Base-by-base conservation (phyloP, 2,329 filamentous ascomycete genomes). In the Aspergillus latus region DNA sequence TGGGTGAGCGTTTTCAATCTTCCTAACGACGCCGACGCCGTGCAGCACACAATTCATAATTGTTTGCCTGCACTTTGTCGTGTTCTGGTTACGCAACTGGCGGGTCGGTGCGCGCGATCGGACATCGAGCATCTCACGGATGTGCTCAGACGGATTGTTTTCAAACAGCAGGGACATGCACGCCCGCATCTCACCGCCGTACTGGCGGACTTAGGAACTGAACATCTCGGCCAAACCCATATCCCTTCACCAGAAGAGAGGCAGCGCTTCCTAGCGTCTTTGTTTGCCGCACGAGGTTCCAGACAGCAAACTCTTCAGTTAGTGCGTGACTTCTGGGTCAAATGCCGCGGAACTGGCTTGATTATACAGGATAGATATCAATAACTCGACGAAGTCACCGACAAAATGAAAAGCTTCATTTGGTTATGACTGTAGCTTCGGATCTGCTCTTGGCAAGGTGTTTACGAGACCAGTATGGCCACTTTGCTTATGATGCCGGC, bases 91-190 rank as follows among this genome's bases (percentile, higher is more conserved):
- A 68, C 64, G 2, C 75, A 78, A 51, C 60, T 79, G 32, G 71
- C 73, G 10, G 77, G 77, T 3, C 68, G 66, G 44, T 79, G 76
- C 54, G 74, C 77, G 10, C 71, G 77, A 40, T 79, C 76, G 1
- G 76, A 79, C 54, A 65, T 78, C 13, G 69, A 73, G 5, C 73
- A 71, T 58, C 68, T 79, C 9, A 69, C 64, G 48, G 75, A 78
- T 43, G 68, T 74, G 8, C 67, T 79, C 36, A 70, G 74, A 51
- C 72, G 69, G 46, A 68, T 74, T 26, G 61, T 77, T 5, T 77
- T 75, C 60, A 76, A 75, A 45, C 72, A 77, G 45, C 72, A 72
- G 54, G 72, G 68, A 39, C 60, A 72, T 34, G 74, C 75, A 5
- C 73, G 74, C 2, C 65, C 67, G 10, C 66, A 74, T 59, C 63